Conservation (phyloP, 2,329 filamentous ascomycete species). For the Pseudogymnoascus sp. region DNA sequence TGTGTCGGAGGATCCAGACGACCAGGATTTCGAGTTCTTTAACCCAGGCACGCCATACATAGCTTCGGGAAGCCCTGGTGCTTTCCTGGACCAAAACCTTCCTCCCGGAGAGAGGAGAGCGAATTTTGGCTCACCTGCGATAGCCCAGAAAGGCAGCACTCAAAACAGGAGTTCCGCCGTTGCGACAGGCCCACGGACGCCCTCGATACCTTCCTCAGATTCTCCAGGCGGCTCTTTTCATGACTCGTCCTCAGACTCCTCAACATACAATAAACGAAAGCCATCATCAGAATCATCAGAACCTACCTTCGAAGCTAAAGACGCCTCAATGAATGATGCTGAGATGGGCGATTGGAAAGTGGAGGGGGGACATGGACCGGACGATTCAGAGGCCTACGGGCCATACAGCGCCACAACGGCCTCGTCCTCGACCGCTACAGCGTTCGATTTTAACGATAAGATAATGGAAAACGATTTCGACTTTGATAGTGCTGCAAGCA, state of each 20-base stretch:
- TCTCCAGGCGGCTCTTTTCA: slow-evolving; percentile 36
- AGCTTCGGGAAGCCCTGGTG: slow-evolving; percentile 26
- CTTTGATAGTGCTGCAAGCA: slow-evolving; percentile 53
- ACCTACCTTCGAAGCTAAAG: slow-evolving; percentile 35
- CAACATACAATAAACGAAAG: slow-evolving; percentile 40
- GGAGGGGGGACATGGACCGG: slow-evolving; percentile 30
- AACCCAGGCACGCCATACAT: slow-evolving; percentile 28
- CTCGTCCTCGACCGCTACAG: slow-evolving; percentile 29
- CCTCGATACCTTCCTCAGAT: slow-evolving; percentile 22
- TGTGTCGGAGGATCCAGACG: slow-evolving; percentile 29
- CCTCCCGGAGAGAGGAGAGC: slow-evolving; percentile 21
- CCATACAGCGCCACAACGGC: slow-evolving; percentile 33
- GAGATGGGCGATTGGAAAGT: slow-evolving; percentile 40
- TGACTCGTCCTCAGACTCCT: slow-evolving; percentile 48
- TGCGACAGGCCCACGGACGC: slow-evolving; percentile 20
- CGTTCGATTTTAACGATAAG: slow-evolving; percentile 36
- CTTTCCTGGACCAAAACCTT: slow-evolving; percentile 27
- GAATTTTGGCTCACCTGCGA: slow-evolving; percentile 23
- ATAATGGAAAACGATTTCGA: slow-evolving; percentile 47
- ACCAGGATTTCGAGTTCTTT: slow-evolving; percentile 34
- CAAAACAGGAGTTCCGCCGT: slow-evolving; percentile 19
- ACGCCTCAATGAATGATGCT: slow-evolving; percentile 39
- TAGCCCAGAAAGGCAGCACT: slow-evolving; percentile 23
- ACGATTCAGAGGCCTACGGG: slow-evolving; percentile 34
- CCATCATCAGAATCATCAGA: slow-evolving; percentile 42